phyloP scores from a whole-genome alignment of 495 filamentous ascomycete species.

The Podospora bellae-mahoneyi region DNA sequence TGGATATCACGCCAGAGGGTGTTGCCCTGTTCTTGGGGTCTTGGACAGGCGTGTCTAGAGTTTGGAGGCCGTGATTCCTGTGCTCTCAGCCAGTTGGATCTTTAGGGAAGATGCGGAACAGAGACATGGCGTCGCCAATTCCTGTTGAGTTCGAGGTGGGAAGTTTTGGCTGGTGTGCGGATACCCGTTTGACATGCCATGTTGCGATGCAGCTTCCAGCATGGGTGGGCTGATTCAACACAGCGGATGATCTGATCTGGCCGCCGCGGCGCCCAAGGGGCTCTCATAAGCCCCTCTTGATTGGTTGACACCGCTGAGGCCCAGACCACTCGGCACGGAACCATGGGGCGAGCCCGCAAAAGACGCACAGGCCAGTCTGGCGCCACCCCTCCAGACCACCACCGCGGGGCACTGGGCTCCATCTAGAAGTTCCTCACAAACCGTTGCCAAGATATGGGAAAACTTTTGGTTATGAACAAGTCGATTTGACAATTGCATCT shows the following conservation, averaged over 20 bases:
- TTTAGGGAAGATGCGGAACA: not conserved
- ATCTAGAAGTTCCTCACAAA: not conserved
- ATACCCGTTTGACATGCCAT: constrained; percentile 23
- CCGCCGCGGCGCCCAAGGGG: constrained; percentile 3
- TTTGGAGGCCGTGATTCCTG: not conserved
- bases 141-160: constrained; percentile 2
- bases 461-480: not conserved
- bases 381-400: constrained; percentile 16
- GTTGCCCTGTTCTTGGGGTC: not conserved
- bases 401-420: not conserved
- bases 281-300: constrained; percentile 8
- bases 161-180: constrained; percentile 15
- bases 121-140: not conserved
- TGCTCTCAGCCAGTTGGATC: not conserved
- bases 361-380: constrained; percentile 19
- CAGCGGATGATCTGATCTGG: constrained; percentile 33
- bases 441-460: not conserved
- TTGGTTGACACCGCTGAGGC: constrained; percentile 19
- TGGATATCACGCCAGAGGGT: constrained; percentile 5
- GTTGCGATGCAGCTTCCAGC: constrained; percentile 17
- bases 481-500: not conserved
- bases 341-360: constrained; percentile 24
- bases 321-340: constrained; percentile 23
- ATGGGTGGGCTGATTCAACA: constrained; percentile 34
- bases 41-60: not conserved